Evolutionary conservation across 441 rosid genomes (phyloP).

Genomic region (Croton laevigatus): DNA sequence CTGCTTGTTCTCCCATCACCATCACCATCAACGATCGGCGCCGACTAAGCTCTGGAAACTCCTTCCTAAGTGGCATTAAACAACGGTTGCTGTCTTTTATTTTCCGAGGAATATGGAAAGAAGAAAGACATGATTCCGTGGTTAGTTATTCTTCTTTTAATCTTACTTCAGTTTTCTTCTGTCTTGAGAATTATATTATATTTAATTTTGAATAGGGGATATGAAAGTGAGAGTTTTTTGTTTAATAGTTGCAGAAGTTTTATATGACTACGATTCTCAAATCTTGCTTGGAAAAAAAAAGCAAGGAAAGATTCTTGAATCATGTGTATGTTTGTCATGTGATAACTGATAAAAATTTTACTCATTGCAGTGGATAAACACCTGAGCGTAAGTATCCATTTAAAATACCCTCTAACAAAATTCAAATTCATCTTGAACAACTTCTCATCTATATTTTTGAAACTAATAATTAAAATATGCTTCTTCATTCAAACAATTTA

Average conservation of each 20-base stretch:
- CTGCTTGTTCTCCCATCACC: too few relatives aligned
- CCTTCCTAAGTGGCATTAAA: constrained; percentile 80
- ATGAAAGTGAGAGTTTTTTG: not conserved
- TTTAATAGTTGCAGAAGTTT: not conserved
- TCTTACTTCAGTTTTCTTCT: constrained; percentile 11
- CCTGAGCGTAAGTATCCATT: not conserved
- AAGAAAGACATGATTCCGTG: constrained; percentile 61
- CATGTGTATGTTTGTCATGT: not conserved
- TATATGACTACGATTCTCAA: not conserved
- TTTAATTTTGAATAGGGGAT: not conserved
- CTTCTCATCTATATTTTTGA: not conserved
- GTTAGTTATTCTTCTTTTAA: constrained; percentile 43
- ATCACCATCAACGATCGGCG: too few relatives aligned
- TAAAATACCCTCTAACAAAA: not conserved
- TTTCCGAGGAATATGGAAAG: constrained; percentile 77
- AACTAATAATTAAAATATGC: not conserved
- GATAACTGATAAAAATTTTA: too few relatives aligned
- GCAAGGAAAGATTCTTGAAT: not conserved
- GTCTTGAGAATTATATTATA: not conserved
- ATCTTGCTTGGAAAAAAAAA: too few relatives aligned
- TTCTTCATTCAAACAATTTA: not conserved
- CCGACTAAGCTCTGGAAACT: constrained; percentile 43
- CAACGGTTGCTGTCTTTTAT: constrained; percentile 92
- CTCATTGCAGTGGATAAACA: not conserved
- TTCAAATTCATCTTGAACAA: not conserved